A percentile compares a stretch with the other conserved stretches of the same genome.
These are phyloP conservation scores for Pisolithus microcarpus DNA, from an alignment of 768 basidiomycete species.

Conservation along the genomic window DNA sequence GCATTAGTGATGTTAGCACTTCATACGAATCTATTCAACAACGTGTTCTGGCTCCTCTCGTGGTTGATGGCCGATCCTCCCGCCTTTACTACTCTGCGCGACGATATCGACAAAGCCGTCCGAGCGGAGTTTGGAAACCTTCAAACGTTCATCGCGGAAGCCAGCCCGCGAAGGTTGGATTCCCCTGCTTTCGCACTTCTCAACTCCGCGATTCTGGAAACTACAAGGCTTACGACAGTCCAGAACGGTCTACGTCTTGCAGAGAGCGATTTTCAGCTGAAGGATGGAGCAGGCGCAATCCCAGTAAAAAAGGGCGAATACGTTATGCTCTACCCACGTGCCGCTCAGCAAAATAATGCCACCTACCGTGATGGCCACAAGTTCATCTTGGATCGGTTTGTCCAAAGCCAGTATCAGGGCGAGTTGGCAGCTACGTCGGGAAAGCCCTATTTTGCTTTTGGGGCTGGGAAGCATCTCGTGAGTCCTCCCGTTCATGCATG, in stretches of 20 bases:
- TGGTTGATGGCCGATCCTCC: slow-evolving; percentile 36
- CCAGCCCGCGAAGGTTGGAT: slow-evolving; percentile 10
- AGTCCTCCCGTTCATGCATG: not conserved
- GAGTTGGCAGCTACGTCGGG: slow-evolving; percentile 11
- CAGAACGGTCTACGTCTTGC: slow-evolving; percentile 15
- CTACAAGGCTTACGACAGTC: slow-evolving; percentile 14
- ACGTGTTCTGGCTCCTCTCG: slow-evolving; percentile 13
- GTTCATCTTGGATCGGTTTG: slow-evolving; percentile 18
- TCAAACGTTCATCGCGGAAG: slow-evolving; percentile 8
- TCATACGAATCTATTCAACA: slow-evolving; percentile 18
- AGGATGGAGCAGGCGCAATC: slow-evolving; percentile 5
- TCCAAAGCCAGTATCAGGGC: slow-evolving; percentile 7
- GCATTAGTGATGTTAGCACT: slow-evolving; percentile 17
- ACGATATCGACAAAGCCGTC: slow-evolving; percentile 35
- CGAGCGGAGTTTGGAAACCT: slow-evolving; percentile 7
- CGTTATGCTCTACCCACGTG: slow-evolving; percentile 14
- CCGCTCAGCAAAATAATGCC: slow-evolving; percentile 14
- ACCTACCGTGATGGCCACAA: slow-evolving; percentile 9
- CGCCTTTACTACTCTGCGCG: slow-evolving; percentile 37
- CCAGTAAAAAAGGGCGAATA: slow-evolving; percentile 16
- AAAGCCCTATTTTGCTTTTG: slow-evolving; percentile 12
- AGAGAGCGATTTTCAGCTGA: slow-evolving; percentile 11
- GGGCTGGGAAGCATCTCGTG: slow-evolving; percentile 15
- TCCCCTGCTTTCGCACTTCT: slow-evolving; percentile 14
- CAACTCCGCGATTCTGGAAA: slow-evolving; percentile 24